These are phyloP conservation scores for Cytospora leucostoma DNA, from an alignment of 2,329 filamentous ascomycete species.

Conservation along the genomic window DNA sequence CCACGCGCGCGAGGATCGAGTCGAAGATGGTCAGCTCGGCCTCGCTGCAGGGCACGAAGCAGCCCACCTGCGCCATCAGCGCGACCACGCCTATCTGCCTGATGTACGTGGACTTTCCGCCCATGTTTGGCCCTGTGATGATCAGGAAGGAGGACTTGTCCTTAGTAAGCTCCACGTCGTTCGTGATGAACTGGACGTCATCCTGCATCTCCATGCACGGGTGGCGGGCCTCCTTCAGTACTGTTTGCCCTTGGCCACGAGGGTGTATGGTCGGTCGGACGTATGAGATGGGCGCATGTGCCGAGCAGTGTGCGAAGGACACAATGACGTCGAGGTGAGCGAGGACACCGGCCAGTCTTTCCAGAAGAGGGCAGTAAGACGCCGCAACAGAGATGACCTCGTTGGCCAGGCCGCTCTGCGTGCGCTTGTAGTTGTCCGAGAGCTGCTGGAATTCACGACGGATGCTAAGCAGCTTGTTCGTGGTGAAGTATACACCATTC, in stretches of 20 bases:
- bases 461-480: conserved; percentile 73
- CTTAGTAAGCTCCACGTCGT: conserved; percentile 82
- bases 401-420: conserved; percentile 84
- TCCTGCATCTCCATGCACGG: conserved; percentile 99
- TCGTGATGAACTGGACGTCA: conserved; percentile 97
- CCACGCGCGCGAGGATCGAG: conserved; percentile 92
- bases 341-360: conserved; percentile 83
- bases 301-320: conserved; percentile 87
- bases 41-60: conserved; percentile 88
- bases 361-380: conserved; percentile 91
- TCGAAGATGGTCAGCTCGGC: conserved; percentile 96
- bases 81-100: conserved; percentile 96
- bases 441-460: conserved; percentile 92
- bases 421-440: conserved; percentile 91
- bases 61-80: conserved; percentile 94
- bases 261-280: conserved; percentile 87
- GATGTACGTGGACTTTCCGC: conserved; percentile 97
- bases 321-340: conserved; percentile 95
- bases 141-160: conserved; percentile 87
- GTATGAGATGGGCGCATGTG: conserved; percentile 90
- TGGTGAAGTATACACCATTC: conserved; percentile 98
- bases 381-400: conserved; percentile 93
- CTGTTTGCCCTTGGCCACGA: conserved; percentile 82
- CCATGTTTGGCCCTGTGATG: conserved; percentile 99
- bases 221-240: conserved; percentile 90